These are phyloP conservation scores for Bryum argenteum DNA, from an alignment of 225 moss, liverwort and hornwort genomes.

Conservation along the genomic window DNA sequence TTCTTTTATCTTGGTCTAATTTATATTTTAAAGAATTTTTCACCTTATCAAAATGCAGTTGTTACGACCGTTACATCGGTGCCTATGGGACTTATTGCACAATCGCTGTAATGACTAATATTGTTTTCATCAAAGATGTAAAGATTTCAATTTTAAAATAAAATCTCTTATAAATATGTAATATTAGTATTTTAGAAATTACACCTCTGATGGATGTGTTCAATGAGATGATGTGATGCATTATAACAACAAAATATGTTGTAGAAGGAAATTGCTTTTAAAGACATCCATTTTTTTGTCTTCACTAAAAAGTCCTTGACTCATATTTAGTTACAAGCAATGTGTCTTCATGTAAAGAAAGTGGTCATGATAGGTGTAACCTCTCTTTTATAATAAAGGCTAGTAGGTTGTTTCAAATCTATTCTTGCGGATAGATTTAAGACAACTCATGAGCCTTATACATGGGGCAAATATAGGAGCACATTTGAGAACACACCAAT, in stretches of 20 bases:
- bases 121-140: neutral
- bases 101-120: neutral
- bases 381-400: too few species aligned
- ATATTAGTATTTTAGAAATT: neutral
- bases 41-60: constrained; percentile 16
- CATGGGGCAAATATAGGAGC: too few species aligned
- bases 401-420: too few species aligned
- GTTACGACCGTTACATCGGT: neutral
- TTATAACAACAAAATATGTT: too few species aligned
- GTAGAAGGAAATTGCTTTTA: neutral
- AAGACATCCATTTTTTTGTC: neutral
- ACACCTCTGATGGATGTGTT: neutral
- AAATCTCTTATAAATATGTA: neutral
- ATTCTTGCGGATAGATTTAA: too few species aligned
- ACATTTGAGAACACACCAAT: too few species aligned
- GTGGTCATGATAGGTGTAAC: too few species aligned
- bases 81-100: constrained; percentile 20
- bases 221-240: too few species aligned
- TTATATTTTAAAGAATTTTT: constrained; percentile 45
- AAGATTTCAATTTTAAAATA: rapidly evolving
- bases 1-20: constrained; percentile 45
- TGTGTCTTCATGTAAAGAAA: too few species aligned
- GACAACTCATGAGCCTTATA: too few species aligned
- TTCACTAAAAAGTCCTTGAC: neutral
- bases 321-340: too few species aligned